phyloP scores from a whole-genome alignment of 176 grass and related monocot species.

The Musa schizocarpa region DNA sequence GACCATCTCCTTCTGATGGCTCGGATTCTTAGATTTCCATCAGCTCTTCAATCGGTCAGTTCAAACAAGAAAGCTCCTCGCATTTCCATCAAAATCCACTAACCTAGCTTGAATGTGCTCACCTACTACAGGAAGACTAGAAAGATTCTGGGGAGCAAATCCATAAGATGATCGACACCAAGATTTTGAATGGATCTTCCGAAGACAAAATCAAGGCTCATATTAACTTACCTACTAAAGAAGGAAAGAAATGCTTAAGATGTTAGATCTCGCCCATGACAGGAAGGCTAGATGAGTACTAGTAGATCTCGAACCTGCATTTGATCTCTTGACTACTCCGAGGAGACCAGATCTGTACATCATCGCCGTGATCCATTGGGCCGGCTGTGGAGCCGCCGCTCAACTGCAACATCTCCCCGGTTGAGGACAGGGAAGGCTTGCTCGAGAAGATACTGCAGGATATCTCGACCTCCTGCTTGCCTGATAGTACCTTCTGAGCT shows the following conservation, averaged over 20 bases:
- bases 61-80: slow-evolving; percentile 19
- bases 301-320: slow-evolving; percentile 55
- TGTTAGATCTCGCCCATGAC: no score
- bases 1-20: background rate
- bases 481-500: slow-evolving; percentile 12
- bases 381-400: slow-evolving; percentile 15
- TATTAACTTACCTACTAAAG: no score
- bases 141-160: background rate
- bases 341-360: slow-evolving; percentile 49
- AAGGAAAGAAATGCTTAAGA: no score
- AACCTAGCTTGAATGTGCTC: slow-evolving; percentile 3
- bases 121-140: background rate
- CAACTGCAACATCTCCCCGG: slow-evolving; percentile 11
- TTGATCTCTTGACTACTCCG: slow-evolving; percentile 41
- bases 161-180: slow-evolving; percentile 16
- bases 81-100: slow-evolving; percentile 24
- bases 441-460: slow-evolving; percentile 22
- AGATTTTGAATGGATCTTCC: no score
- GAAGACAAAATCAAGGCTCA: no score
- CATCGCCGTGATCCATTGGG: slow-evolving; percentile 23
- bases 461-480: slow-evolving; percentile 12
- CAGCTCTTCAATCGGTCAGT: slow-evolving; percentile 3
- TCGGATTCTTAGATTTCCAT: background rate
- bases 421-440: slow-evolving; percentile 34
- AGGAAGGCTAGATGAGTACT: background rate